Conservation (phyloP, 1,139 yeast genomes). For the Scheffersomyces segobiensis region DNA sequence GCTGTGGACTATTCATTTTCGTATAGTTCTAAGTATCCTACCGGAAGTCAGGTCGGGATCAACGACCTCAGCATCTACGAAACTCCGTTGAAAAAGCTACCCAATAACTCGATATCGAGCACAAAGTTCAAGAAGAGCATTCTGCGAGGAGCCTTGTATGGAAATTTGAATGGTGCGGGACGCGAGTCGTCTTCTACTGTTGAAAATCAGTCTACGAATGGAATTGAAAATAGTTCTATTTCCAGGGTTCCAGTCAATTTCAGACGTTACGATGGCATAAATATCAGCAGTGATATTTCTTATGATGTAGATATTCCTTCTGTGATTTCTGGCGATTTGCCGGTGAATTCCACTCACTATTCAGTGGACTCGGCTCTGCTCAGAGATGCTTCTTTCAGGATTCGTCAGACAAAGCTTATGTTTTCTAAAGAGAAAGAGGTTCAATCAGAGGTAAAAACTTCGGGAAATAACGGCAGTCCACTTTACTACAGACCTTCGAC, state of each 20-base stretch:
- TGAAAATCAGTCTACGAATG: not conserved
- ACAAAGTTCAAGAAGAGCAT: not conserved
- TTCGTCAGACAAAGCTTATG: slow-evolving; percentile 19
- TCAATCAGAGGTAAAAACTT: slow-evolving; percentile 9
- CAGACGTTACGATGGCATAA: not conserved
- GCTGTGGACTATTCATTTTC: not conserved
- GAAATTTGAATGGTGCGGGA: not conserved
- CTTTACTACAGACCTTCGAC: slow-evolving; percentile 40
- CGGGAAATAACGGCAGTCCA: slow-evolving; percentile 14
- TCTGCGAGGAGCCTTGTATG: not conserved
- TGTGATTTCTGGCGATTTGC: not conserved
- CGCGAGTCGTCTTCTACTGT: not conserved
- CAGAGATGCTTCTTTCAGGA: slow-evolving; percentile 18
- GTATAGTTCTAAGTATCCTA: not conserved
- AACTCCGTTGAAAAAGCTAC: not conserved
- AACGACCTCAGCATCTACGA: not conserved
- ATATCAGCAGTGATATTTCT: not conserved
- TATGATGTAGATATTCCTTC: not conserved
- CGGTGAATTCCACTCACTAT: not conserved
- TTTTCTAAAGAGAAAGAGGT: slow-evolving; percentile 7
- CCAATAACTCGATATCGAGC: not conserved
- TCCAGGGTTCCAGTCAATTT: not conserved
- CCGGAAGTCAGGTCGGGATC: not conserved
- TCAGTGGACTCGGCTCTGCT: slow-evolving; percentile 9
- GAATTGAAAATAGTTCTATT: not conserved